Evolutionary conservation across 148 eudicot genomes (phyloP).

Genomic region (Rhododendron mucronatum): DNA sequence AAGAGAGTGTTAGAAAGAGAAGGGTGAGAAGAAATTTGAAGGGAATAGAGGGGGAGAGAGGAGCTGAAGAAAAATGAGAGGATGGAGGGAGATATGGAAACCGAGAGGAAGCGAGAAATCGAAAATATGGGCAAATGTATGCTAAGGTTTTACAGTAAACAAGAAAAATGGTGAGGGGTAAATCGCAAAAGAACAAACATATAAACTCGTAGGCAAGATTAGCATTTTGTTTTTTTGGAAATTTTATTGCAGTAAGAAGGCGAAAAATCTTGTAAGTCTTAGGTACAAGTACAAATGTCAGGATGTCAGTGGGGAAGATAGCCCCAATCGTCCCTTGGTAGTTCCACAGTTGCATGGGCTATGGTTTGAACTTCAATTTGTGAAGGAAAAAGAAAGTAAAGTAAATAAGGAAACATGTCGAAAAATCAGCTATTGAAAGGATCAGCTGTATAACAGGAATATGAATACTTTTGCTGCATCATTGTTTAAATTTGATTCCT

Average conservation of each 20-base stretch:
- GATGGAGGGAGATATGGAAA: not conserved
- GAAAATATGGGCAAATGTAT: not conserved
- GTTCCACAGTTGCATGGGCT: not conserved
- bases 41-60: not conserved
- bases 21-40: not conserved
- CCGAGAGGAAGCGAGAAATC: not conserved
- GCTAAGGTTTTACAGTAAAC: not conserved
- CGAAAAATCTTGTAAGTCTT: not conserved
- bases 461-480: not conserved
- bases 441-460: not conserved
- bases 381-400: not conserved
- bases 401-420: not conserved
- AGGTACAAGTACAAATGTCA: not conserved
- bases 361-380: not conserved
- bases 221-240: not conserved
- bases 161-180: not conserved
- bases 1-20: not conserved
- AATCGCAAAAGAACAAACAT: not conserved
- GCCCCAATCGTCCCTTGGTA: not conserved
- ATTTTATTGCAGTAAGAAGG: not conserved
- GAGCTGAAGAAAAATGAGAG: not conserved
- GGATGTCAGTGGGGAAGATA: not conserved
- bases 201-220: not conserved
- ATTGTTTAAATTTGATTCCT: conserved; percentile 25
- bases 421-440: not conserved